Evolutionary conservation across 108 stramenopile species (phyloP).

Genomic region (Nannochloropsis salina): DNA sequence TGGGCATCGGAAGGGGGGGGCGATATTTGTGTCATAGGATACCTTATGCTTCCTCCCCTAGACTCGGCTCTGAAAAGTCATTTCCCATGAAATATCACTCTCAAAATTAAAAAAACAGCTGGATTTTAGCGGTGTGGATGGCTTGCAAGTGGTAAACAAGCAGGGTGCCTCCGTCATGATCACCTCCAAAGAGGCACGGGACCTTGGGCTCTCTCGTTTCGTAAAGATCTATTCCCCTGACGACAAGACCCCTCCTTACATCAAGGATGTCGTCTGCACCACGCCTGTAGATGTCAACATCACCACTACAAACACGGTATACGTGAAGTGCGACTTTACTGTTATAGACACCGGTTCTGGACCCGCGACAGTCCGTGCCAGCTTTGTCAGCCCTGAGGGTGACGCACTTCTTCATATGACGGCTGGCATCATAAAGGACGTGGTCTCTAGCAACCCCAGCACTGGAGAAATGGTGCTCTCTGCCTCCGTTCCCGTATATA

Average conservation of each 20-base stretch:
- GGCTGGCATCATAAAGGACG: background rate
- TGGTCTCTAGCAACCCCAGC: background rate
- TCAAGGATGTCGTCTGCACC: slow-evolving; percentile 7
- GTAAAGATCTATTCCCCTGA: background rate
- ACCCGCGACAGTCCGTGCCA: background rate
- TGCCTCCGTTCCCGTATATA: background rate
- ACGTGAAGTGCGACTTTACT: background rate
- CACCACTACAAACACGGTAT: background rate
- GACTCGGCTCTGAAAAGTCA: too few species aligned
- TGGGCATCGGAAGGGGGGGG: too few species aligned
- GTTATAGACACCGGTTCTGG: background rate
- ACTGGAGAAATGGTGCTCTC: background rate
- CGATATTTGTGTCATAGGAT: too few species aligned
- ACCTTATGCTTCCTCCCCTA: too few species aligned
- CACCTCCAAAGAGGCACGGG: slow-evolving; percentile 15
- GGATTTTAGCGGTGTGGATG: slow-evolving; percentile 2
- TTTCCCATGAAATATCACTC: too few species aligned
- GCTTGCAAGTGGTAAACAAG: slow-evolving; percentile 10
- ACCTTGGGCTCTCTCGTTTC: background rate
- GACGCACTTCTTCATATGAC: background rate
- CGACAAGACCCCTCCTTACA: background rate
- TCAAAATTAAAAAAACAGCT: background rate
- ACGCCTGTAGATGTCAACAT: background rate
- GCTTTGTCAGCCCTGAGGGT: background rate
- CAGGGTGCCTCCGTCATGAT: background rate